Percentiles rank a stretch among this genome's conserved stretches.
Evolutionary conservation across 2,329 filamentous ascomycete genomes (phyloP).

Genomic region (Cladosporium sp.): DNA sequence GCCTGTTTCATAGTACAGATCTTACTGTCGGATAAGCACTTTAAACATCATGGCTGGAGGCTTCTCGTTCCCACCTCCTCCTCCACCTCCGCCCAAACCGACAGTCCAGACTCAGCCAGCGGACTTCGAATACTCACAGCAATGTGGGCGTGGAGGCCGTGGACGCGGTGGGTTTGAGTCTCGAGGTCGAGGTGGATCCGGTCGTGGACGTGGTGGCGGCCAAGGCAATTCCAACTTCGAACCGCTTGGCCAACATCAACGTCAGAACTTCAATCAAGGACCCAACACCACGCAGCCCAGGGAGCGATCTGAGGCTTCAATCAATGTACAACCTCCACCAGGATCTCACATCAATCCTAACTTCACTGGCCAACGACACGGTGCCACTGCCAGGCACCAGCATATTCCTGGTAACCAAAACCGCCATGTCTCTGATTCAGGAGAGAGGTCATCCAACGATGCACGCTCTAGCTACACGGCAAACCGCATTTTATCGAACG

Average conservation of each 20-base stretch:
- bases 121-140: constrained; percentile 24
- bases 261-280: constrained; percentile 1
- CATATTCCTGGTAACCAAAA: neutral
- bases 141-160: constrained; percentile 30
- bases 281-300: neutral
- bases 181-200: constrained; percentile 37
- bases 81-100: constrained; percentile 42
- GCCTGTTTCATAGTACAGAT: neutral
- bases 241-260: constrained; percentile 8
- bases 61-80: constrained; percentile 52
- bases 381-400: neutral
- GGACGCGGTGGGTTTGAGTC: constrained; percentile 28
- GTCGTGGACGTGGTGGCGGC: constrained; percentile 28
- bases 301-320: neutral
- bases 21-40: neutral
- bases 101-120: constrained; percentile 17
- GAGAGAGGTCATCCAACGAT: neutral
- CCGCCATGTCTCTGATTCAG: neutral
- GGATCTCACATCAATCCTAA: constrained; percentile 36
- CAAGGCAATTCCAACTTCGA: constrained; percentile 13
- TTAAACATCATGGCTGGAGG: constrained; percentile 20
- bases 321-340: constrained; percentile 24
- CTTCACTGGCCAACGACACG: constrained; percentile 21
- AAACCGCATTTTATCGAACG: neutral
- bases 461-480: neutral